Conservation (phyloP, 257 asterid species). For the Gentiana straminea region DNA sequence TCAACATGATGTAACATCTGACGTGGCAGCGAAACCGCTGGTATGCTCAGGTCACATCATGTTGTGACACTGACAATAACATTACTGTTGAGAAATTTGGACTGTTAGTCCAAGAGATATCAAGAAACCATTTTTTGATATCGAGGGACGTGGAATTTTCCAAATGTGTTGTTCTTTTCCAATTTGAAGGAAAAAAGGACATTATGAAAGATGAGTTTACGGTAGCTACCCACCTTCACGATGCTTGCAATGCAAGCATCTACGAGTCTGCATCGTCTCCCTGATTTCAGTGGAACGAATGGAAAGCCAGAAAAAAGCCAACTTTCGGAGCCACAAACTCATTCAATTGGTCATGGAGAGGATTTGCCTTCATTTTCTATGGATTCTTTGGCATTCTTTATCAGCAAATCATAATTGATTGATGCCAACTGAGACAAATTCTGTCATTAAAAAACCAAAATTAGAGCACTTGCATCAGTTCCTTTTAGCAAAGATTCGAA, state of each 20-base stretch:
- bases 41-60: too few species aligned
- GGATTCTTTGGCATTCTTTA: conserved; percentile 51
- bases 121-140: too few species aligned
- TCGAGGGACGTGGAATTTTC: too few species aligned
- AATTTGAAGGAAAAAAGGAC: too few species aligned
- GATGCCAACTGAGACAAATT: conserved; percentile 85
- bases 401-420: conserved; percentile 66
- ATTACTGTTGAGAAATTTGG: too few species aligned
- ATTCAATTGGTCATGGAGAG: conserved; percentile 11
- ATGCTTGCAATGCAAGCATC: conserved; percentile 2
- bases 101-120: too few species aligned
- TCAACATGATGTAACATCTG: too few species aligned
- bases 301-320: not conserved
- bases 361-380: conserved; percentile 24
- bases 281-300: not conserved
- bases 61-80: too few species aligned
- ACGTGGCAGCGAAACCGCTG: too few species aligned
- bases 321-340: not conserved
- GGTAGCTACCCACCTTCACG: not conserved
- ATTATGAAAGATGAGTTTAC: not conserved
- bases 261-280: not conserved
- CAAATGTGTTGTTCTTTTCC: too few species aligned
- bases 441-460: conserved; percentile 21
- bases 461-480: conserved; percentile 4
- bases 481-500: too few species aligned